Base-by-base conservation (phyloP, 2,329 filamentous ascomycete species). In the Pestalotiopsis sp. region DNA sequence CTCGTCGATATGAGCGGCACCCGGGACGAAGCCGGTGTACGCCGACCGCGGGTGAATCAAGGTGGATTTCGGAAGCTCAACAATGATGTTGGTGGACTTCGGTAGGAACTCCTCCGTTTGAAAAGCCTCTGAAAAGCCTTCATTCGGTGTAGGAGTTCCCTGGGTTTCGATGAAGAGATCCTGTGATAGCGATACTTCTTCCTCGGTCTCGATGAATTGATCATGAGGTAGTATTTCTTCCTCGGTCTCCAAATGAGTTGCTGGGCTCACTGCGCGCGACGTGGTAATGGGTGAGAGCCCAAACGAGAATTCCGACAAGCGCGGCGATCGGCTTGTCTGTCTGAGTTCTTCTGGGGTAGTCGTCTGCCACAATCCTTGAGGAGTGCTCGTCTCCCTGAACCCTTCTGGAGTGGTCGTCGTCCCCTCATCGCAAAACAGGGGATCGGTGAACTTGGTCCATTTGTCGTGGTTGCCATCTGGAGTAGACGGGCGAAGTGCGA, bases 1-100 rank as follows among this genome's bases (percentile, higher is more conserved):
- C 70, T 85, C 83, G n/a, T 64, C 68, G 13, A 63, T 69, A 17
- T 62, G 67, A 0, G 74, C 68, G 1, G 73, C 71, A 2, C 76
- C 76, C 0, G 75, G 75, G 1, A 68, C 66, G 56, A 75, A 78
- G 0, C 75, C 75, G 12, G 74, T 68, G 49, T 77, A 79, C 3
- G 68, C 20, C 0, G 80, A 81, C 20, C 27, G 67, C 13, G 74
- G 72, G 31, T 73, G 69, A 2, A 58, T 71, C 1, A 76, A 69
- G n/a, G 74, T 75, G 11, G 74, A 74, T 36, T 12, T 39, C 27
- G 74, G 74, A 7, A 76, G 68, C 11, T 72, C 65, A 9, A 75
- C 69, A 9, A 61, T 27, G 49, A 73, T 69, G 5, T 71, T 68
- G 27, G 67, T 70, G 45, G 59, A 23, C 36, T 5, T 38, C 11